Evolutionary conservation across 1,284 basidiomycete genomes (phyloP).

Genomic region (Puccinia brachypodii): DNA sequence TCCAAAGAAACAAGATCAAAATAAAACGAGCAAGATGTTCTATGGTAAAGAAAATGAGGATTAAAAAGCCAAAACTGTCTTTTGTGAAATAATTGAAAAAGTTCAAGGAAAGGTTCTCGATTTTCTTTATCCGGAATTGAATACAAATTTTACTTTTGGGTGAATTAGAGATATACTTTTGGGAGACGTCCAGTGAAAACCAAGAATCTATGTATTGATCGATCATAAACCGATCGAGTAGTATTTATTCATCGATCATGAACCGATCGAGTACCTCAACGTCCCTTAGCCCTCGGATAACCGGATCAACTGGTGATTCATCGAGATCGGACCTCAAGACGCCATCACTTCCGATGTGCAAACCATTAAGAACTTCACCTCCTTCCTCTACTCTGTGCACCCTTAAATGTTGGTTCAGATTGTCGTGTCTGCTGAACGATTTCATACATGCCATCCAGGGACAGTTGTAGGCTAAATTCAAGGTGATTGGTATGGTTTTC

Average conservation of each 20-base stretch:
- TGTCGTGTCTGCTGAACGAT: constrained; percentile 46
- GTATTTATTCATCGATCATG: constrained; percentile 28
- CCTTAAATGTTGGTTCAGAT: constrained; percentile 52
- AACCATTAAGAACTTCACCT: constrained; percentile 37
- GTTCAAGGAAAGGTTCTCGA: not conserved
- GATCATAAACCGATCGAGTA: constrained; percentile 26
- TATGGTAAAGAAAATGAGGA: not conserved
- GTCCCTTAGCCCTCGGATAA: constrained; percentile 20
- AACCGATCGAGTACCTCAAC: constrained; percentile 34
- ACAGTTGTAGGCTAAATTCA: constrained; percentile 41
- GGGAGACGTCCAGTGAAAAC: not conserved
- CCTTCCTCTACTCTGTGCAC: constrained; percentile 40
- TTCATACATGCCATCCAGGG: constrained; percentile 44
- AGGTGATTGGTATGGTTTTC: not conserved
- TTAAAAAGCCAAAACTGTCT: not conserved
- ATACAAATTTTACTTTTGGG: constrained; percentile 5
- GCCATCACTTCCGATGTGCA: constrained; percentile 40
- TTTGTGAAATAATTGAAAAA: not conserved
- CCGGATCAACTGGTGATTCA: constrained; percentile 31
- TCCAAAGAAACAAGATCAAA: constrained; percentile 2
- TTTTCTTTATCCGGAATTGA: not conserved
- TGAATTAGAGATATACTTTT: not conserved
- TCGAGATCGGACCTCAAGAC: constrained; percentile 35
- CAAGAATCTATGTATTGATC: constrained; percentile 12
- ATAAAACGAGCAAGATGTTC: not conserved